Conservation (phyloP, 495 filamentous ascomycete genomes). For the Cercophora scortea region DNA sequence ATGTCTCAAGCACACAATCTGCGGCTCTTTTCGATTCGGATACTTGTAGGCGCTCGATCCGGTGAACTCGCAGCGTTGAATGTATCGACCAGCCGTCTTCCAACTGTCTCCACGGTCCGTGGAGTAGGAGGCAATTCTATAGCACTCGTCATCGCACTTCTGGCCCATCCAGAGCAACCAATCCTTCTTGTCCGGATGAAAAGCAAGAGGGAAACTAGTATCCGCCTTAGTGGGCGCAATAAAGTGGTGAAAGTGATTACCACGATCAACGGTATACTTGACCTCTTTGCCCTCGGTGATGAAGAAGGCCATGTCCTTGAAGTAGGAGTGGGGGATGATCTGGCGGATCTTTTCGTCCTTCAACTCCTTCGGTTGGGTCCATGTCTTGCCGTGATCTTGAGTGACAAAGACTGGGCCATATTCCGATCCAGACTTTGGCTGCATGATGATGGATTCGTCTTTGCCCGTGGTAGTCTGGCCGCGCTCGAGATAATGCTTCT, state of each 20-base stretch:
- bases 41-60: slow-evolving; percentile 59
- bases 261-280: slow-evolving; percentile 72
- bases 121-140: slow-evolving; percentile 60
- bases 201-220: slow-evolving; percentile 44
- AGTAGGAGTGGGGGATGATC: slow-evolving; percentile 68
- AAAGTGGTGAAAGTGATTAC: slow-evolving; percentile 58
- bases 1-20: slow-evolving; percentile 76
- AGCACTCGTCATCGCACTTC: slow-evolving; percentile 53
- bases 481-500: slow-evolving; percentile 76
- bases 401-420: slow-evolving; percentile 56
- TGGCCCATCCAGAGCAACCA: slow-evolving; percentile 89
- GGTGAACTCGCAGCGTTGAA: slow-evolving; percentile 76
- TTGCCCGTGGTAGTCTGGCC: slow-evolving; percentile 51
- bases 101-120: slow-evolving; percentile 71
- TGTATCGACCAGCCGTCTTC: slow-evolving; percentile 58
- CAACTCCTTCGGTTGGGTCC: slow-evolving; percentile 49
- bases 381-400: slow-evolving; percentile 79
- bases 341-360: slow-evolving; percentile 53
- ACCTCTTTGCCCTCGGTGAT: slow-evolving; percentile 60
- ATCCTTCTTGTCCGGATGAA: slow-evolving; percentile 73
- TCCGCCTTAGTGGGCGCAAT: slow-evolving; percentile 39
- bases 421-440: slow-evolving; percentile 27
- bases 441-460: slow-evolving; percentile 83
- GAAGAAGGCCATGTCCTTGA: slow-evolving; percentile 80
- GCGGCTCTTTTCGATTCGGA: slow-evolving; percentile 48